These are phyloP conservation scores for Corymbia calophylla DNA, from an alignment of 441 rosid species.

Conservation along the genomic window DNA sequence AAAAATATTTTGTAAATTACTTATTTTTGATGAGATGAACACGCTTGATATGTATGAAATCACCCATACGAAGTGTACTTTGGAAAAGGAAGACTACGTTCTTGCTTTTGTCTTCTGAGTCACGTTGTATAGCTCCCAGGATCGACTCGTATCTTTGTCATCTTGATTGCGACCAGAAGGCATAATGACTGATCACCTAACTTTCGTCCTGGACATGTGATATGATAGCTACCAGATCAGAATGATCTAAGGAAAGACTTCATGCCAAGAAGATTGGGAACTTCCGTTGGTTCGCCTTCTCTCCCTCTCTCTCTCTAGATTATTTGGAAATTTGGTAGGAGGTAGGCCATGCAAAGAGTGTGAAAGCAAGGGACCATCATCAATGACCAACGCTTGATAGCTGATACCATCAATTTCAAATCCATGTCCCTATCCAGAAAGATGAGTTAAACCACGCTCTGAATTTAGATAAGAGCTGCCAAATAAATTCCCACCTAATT, in stretches of 20 bases:
- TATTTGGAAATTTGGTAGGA: background rate
- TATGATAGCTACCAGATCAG: background rate
- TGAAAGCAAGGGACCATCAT: background rate
- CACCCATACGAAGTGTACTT: background rate
- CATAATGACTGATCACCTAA: background rate
- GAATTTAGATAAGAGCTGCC: background rate
- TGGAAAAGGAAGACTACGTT: background rate
- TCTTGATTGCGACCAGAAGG: background rate
- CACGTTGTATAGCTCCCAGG: background rate
- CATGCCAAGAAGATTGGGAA: background rate
- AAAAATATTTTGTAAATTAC: too few species aligned
- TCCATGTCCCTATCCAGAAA: background rate
- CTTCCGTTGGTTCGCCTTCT: background rate
- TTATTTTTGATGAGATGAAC: too few species aligned
- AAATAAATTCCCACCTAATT: background rate
- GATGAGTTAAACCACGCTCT: background rate
- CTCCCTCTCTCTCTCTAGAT: background rate
- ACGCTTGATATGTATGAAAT: too few species aligned
- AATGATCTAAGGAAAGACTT: background rate
- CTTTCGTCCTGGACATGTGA: background rate
- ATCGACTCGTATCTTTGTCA: background rate
- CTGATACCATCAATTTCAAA: background rate
- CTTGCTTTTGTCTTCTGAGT: background rate
- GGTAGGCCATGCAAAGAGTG: background rate
- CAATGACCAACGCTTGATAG: background rate